These are phyloP conservation scores for Crithidia fasciculata DNA, from an alignment of 208 protist species.

Conservation along the genomic window DNA sequence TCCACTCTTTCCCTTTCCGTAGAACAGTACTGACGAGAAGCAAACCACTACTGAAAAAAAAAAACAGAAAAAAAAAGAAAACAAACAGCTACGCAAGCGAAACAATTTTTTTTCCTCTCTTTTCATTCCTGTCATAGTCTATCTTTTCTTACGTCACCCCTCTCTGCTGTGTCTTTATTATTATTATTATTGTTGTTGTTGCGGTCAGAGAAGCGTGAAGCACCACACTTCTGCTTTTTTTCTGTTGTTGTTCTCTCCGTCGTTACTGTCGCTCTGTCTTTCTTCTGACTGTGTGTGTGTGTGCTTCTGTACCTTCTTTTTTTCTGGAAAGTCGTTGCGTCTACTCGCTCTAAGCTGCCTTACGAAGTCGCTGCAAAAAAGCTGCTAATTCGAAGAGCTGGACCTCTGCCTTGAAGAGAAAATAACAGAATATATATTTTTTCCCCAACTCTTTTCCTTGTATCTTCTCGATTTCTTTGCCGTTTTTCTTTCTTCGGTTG, in stretches of 20 bases:
- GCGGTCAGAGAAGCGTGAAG: neutral
- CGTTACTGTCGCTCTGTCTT: too few relatives aligned
- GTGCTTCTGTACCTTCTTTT: neutral
- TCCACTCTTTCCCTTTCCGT: neutral
- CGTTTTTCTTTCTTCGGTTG: too few relatives aligned
- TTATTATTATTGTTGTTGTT: neutral
- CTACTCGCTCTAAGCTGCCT: too few relatives aligned
- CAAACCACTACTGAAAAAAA: neutral
- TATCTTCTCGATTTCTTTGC: too few relatives aligned
- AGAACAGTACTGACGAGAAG: neutral
- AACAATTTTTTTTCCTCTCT: slow-evolving; percentile 15
- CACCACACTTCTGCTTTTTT: neutral
- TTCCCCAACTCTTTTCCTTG: too few relatives aligned
- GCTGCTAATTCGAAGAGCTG: too few relatives aligned
- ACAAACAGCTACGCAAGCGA: neutral
- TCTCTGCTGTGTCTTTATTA: neutral
- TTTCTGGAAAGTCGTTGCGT: neutral
- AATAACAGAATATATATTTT: too few relatives aligned
- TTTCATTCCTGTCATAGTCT: neutral
- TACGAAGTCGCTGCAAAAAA: too few relatives aligned
- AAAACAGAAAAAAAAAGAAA: neutral
- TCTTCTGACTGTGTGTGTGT: too few relatives aligned
- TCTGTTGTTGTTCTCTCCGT: neutral
- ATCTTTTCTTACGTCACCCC: neutral
- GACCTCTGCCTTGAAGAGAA: too few relatives aligned